A percentile compares a stretch with the other conserved stretches of the same genome.
Conservation (phyloP, 805 yeast genomes). For the Metschnikowia sp. region DNA sequence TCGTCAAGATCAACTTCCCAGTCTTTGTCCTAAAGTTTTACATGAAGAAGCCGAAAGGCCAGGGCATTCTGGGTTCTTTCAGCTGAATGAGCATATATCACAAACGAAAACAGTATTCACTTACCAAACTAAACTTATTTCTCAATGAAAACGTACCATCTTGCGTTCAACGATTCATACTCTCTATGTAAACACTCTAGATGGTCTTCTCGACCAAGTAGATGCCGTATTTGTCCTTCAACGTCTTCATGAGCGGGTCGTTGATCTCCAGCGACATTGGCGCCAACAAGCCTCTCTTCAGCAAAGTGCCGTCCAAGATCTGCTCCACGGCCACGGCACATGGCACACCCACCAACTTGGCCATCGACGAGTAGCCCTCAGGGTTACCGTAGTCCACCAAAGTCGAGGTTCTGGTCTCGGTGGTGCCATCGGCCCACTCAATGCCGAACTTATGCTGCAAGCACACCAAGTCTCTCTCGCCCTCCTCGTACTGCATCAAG, state of each 20-base stretch:
- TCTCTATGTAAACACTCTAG: too few relatives aligned
- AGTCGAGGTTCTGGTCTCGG: slow-evolving; percentile 92
- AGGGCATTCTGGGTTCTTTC: too few relatives aligned
- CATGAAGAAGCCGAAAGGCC: too few relatives aligned
- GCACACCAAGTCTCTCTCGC: slow-evolving; percentile 92
- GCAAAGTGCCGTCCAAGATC: slow-evolving; percentile 75
- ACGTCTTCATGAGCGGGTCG: slow-evolving; percentile 84
- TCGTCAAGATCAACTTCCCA: too few relatives aligned
- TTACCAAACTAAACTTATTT: too few relatives aligned
- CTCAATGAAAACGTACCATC: too few relatives aligned
- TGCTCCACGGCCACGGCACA: slow-evolving; percentile 93
- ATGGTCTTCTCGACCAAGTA: slow-evolving; percentile 82
- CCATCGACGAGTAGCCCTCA: slow-evolving; percentile 94
- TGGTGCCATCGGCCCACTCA: slow-evolving; percentile 90
- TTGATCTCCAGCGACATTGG: slow-evolving; percentile 90
- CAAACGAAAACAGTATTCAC: too few relatives aligned
- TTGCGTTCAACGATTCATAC: too few relatives aligned
- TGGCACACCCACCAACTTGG: slow-evolving; percentile 96
- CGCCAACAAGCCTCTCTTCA: slow-evolving; percentile 83
- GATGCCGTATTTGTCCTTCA: slow-evolving; percentile 87
- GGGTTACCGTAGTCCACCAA: slow-evolving; percentile 90
- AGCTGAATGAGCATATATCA: too few relatives aligned
- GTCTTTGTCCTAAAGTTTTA: too few relatives aligned
- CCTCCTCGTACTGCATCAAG: slow-evolving; percentile 92
- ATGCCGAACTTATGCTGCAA: slow-evolving; percentile 98